Evolutionary conservation across 495 filamentous ascomycete species (phyloP), one percentile per base, ranked within the genome.

Genomic region (Podospora appendiculata): DNA sequence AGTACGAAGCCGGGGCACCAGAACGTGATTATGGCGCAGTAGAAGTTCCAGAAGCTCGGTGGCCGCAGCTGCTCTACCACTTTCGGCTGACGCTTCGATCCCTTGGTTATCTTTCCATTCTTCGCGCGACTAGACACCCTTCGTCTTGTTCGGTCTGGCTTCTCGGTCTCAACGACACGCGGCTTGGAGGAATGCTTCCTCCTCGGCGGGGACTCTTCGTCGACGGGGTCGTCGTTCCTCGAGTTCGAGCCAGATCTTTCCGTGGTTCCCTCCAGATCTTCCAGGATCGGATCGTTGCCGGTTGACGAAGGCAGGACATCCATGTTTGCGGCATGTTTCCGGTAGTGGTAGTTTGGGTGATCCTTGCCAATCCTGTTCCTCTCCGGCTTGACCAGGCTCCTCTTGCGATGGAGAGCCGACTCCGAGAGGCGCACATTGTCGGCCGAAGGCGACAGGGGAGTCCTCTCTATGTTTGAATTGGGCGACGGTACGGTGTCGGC

Each of bases 291-390:
- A 64, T 96, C 93, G 56, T 94, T 85, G 45, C 94, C 93, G 0
- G 93, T 96, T 16, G 86, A 85, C 0, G 93, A 95, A 1, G 94
- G 94, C 49, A 87, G 72, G 9, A 88, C 87, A 18, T 84, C 77
- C 89, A 97, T 93, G 49, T 89, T 85, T 41, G 88, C 86, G 10
- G 89, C 89, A 79, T 93, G 88, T 62, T 95, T 86, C 39, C 87
- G 82, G 66, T 97, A 97, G 62, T 95, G 80, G 63, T 95, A 97
- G 62, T 97, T 93, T 9, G 90, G 91, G 64, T 96, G 88, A 55
- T 90, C 87, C 51, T 70, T 76, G 52, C 90, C 85, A 52, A 91
- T 86, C 19, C 84, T 82, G 53, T 83, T 84, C 48, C 94, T 81
- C 63, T 99, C 93, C 3, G 94, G 94, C 55, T 86, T 79, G 54